Evolutionary conservation across 23 red algal genomes (phyloP).

Genomic region (Gracilaria vermiculophylla): DNA sequence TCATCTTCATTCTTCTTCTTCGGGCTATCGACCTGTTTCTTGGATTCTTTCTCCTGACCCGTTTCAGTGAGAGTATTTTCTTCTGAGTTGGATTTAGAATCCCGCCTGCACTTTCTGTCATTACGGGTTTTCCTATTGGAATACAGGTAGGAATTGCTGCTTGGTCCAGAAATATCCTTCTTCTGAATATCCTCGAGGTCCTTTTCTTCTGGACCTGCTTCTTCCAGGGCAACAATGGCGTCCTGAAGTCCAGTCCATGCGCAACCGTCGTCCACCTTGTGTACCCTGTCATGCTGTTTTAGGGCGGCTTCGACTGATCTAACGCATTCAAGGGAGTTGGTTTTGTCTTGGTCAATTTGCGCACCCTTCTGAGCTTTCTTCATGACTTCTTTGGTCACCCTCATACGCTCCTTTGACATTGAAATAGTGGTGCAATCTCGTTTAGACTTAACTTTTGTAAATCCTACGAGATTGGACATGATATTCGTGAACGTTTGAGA

Average conservation of each 20-base stretch:
- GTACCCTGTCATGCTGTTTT: too few species aligned
- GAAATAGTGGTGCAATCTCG: background rate
- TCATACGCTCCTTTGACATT: background rate
- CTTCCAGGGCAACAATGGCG: background rate
- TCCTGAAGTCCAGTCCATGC: background rate
- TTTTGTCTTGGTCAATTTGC: background rate
- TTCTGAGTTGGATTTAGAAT: background rate
- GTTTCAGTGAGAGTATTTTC: too few species aligned
- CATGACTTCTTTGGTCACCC: background rate
- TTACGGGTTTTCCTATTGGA: background rate
- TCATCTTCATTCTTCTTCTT: too few species aligned
- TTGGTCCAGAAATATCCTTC: background rate
- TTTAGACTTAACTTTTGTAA: background rate
- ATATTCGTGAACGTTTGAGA: slow-evolving; percentile 3
- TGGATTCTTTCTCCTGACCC: too few species aligned
- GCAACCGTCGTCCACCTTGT: too few species aligned
- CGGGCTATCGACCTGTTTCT: too few species aligned
- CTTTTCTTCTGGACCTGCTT: background rate
- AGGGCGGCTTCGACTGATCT: background rate
- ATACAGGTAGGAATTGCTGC: background rate
- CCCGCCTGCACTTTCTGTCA: background rate
- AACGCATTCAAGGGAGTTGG: background rate
- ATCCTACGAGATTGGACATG: background rate
- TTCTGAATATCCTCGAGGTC: background rate
- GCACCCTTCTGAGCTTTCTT: background rate